Evolutionary conservation across 208 protist species (phyloP).

Genomic region (Leptomonas pyrrhocoris): DNA sequence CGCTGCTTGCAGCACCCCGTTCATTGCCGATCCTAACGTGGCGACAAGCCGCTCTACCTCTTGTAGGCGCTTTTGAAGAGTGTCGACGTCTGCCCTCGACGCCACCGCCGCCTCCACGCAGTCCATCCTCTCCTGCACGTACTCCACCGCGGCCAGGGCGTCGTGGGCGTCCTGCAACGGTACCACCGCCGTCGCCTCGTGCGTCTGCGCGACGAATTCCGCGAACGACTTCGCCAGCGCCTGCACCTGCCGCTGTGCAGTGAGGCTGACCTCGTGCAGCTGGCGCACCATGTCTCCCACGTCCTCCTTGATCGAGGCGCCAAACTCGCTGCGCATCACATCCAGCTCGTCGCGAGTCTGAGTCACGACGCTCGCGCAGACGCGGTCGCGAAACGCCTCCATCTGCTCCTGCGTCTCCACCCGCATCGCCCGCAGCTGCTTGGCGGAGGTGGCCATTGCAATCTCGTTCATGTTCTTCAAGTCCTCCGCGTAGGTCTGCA

Average conservation of each 20-base stretch:
- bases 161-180: slow-evolving; percentile 39
- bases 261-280: slow-evolving; percentile 46
- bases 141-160: slow-evolving; percentile 28
- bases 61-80: slow-evolving; percentile 32
- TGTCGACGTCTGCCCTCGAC: slow-evolving; percentile 30
- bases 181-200: slow-evolving; percentile 29
- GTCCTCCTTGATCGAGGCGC: slow-evolving; percentile 36
- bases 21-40: slow-evolving; percentile 3
- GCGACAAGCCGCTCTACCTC: slow-evolving; percentile 24
- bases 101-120: slow-evolving; percentile 36
- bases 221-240: slow-evolving; percentile 44
- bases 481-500: slow-evolving; percentile 65
- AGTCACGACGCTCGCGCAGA: slow-evolving; percentile 40
- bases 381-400: slow-evolving; percentile 51
- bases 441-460: slow-evolving; percentile 61
- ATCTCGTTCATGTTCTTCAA: slow-evolving; percentile 65
- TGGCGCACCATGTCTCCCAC: slow-evolving; percentile 44
- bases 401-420: slow-evolving; percentile 47
- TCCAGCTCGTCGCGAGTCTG: slow-evolving; percentile 59
- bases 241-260: slow-evolving; percentile 37
- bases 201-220: slow-evolving; percentile 43
- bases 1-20: not conserved
- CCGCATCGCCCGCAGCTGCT: slow-evolving; percentile 58
- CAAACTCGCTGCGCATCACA: slow-evolving; percentile 46
- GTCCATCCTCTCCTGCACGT: slow-evolving; percentile 39